A percentile compares a stretch with the other conserved stretches of the same genome.
These are phyloP conservation scores for Paratinospora sagittata DNA, from an alignment of 164 flowering plant species.

Conservation along the genomic window DNA sequence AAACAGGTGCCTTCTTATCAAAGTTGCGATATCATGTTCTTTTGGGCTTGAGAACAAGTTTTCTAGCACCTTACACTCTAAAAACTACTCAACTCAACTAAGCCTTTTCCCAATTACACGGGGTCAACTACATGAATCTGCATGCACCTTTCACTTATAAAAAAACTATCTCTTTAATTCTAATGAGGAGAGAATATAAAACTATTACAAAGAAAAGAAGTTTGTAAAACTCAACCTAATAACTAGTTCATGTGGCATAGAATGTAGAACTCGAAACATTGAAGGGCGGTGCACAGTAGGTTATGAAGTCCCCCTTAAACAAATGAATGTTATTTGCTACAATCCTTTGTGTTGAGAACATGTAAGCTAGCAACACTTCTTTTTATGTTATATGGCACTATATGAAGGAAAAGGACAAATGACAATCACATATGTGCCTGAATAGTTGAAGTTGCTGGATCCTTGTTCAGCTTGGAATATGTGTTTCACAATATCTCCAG, in stretches of 20 bases:
- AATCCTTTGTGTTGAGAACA: background rate
- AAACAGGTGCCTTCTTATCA: constrained; percentile 52
- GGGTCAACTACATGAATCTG: no score
- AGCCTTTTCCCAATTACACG: no score
- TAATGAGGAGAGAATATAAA: no score
- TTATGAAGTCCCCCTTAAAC: background rate
- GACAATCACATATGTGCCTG: background rate
- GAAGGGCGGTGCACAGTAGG: background rate
- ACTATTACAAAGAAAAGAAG: no score
- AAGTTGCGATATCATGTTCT: background rate
- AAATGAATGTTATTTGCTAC: background rate
- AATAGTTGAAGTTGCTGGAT: background rate
- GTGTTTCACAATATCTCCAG: background rate
- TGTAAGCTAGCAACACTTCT: background rate
- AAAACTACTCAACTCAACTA: background rate
- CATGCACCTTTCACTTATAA: no score
- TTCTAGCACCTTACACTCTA: background rate
- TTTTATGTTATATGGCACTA: background rate
- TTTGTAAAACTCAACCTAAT: background rate
- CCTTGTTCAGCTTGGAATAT: no score
- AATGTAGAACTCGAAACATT: background rate
- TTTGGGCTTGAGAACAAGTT: background rate
- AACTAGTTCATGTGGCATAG: background rate
- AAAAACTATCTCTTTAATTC: background rate
- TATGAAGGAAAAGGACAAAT: background rate